Evolutionary conservation across 345 rosid genomes (phyloP).

Genomic region (Noccaea bulbosa): DNA sequence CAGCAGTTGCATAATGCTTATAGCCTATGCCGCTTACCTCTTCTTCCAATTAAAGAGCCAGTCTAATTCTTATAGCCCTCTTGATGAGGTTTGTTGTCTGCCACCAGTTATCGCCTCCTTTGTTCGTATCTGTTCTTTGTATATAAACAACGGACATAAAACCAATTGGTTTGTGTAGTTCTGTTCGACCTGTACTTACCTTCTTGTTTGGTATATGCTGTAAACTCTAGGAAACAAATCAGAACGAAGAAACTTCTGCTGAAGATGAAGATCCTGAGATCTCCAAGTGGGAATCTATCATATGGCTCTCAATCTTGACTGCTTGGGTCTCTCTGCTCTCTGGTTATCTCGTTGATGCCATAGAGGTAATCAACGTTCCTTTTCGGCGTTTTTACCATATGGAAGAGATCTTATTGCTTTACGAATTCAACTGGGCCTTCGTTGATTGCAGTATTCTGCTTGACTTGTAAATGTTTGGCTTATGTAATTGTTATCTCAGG

Average conservation of each 20-base stretch:
- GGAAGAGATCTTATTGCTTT: background rate
- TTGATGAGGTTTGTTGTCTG: conserved; percentile 63
- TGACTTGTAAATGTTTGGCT: conserved; percentile 7
- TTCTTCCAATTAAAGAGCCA: conserved; percentile 80
- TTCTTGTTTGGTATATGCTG: conserved; percentile 33
- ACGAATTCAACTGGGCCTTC: conserved; percentile 4
- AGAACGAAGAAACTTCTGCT: conserved; percentile 47
- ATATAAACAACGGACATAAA: conserved; percentile 17
- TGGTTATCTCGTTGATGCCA: conserved; percentile 91
- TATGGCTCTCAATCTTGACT: conserved; percentile 88
- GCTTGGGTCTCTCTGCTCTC: conserved; percentile 93
- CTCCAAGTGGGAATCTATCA: conserved; percentile 76
- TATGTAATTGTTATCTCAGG: conserved; percentile 50
- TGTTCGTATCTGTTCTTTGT: background rate
- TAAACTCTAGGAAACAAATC: conserved; percentile 64
- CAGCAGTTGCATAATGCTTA: conserved; percentile 93
- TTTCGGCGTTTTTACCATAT: conserved; percentile 1
- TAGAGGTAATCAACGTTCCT: conserved; percentile 56
- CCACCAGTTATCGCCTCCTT: conserved; percentile 12
- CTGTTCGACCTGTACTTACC: conserved; percentile 36
- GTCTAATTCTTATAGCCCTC: conserved; percentile 55
- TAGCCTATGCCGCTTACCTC: conserved; percentile 88
- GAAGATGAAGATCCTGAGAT: conserved; percentile 91
- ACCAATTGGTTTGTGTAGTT: conserved; percentile 18
- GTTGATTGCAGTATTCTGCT: conserved; percentile 5